Conservation (phyloP, 2,329 filamentous ascomycete species). For the Xylariaceae sp. region DNA sequence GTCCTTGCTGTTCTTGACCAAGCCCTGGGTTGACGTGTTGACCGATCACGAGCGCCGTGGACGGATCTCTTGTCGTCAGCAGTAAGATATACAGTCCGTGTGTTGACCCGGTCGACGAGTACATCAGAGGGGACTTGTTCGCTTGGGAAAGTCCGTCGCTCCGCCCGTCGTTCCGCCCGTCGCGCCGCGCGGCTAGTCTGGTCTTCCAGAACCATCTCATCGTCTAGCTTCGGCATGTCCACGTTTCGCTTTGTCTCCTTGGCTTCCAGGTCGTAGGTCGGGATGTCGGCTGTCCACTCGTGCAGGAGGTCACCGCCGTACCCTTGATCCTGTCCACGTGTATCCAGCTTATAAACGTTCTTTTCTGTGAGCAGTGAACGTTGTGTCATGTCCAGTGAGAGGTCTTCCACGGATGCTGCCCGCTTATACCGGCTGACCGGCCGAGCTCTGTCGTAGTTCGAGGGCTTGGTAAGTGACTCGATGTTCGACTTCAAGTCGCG, state of each 20-base stretch:
- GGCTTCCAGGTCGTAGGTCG: slow-evolving; percentile 25
- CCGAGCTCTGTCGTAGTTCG: slow-evolving; percentile 17
- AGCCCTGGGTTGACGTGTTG: slow-evolving; percentile 20
- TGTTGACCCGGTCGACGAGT: slow-evolving; percentile 20
- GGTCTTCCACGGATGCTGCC: slow-evolving; percentile 25
- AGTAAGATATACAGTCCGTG: too few species aligned
- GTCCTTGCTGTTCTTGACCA: slow-evolving; percentile 25
- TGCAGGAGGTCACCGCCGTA: slow-evolving; percentile 7
- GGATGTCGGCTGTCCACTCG: slow-evolving; percentile 29
- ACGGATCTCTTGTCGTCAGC: slow-evolving; percentile 13
- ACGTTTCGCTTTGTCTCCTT: slow-evolving; percentile 21
- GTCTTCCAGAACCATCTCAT: slow-evolving; percentile 16
- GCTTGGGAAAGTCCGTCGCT: slow-evolving; percentile 8
- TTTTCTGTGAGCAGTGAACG: slow-evolving; percentile 20
- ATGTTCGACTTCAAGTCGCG: slow-evolving; percentile 25
- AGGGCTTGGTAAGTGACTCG: slow-evolving; percentile 22
- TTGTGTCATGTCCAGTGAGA: slow-evolving; percentile 26
- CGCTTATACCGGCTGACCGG: slow-evolving; percentile 15
- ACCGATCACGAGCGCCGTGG: slow-evolving; percentile 17
- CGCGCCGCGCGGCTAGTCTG: slow-evolving; percentile 7
- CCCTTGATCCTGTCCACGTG: slow-evolving; percentile 3
- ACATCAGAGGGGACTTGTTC: slow-evolving; percentile 21
- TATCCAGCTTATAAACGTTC: slow-evolving; percentile 7
- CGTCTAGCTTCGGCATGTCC: slow-evolving; percentile 16
- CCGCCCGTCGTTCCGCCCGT: slow-evolving; percentile 4